Conservation (phyloP, 257 asterid genomes). For the Eucommia ulmoides region DNA sequence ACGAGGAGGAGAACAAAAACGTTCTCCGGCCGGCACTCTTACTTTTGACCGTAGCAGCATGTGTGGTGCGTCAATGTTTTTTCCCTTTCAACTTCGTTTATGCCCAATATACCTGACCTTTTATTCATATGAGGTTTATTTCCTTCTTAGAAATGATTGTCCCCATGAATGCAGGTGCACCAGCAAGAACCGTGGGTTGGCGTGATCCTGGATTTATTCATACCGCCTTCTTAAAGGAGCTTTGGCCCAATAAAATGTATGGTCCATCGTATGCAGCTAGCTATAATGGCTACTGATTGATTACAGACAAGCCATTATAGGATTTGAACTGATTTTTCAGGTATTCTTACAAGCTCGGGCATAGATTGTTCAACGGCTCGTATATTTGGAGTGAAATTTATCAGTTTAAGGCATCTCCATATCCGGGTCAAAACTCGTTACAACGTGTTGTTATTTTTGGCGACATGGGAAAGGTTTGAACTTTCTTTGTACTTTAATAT, state of each 20-base stretch:
- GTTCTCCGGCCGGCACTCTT: slow-evolving; percentile 73
- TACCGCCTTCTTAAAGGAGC: slow-evolving; percentile 38
- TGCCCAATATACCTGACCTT: not conserved
- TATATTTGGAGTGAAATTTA: slow-evolving; percentile 50
- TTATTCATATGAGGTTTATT: not conserved
- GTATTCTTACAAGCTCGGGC: slow-evolving; percentile 86
- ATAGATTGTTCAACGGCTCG: slow-evolving; percentile 46
- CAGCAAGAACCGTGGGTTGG: slow-evolving; percentile 63
- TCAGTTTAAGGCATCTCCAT: slow-evolving; percentile 82
- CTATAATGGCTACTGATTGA: too few species aligned
- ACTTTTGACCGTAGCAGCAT: slow-evolving; percentile 70
- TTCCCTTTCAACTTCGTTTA: not conserved
- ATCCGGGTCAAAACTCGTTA: slow-evolving; percentile 86
- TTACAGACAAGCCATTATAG: too few species aligned
- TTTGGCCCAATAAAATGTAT: slow-evolving; percentile 44
- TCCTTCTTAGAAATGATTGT: not conserved
- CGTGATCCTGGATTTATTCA: slow-evolving; percentile 62
- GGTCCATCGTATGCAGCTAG: too few species aligned
- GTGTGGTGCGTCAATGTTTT: slow-evolving; percentile 57
- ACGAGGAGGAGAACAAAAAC: slow-evolving; percentile 38
- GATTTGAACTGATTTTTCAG: slow-evolving; percentile 24
- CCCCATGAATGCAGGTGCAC: slow-evolving; percentile 44
- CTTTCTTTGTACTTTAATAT: not conserved
- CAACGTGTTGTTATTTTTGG: slow-evolving; percentile 81
- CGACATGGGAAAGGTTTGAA: slow-evolving; percentile 91